Evolutionary conservation across 2,329 filamentous ascomycete genomes (phyloP).

Genomic region (Lecanicillium sp.): DNA sequence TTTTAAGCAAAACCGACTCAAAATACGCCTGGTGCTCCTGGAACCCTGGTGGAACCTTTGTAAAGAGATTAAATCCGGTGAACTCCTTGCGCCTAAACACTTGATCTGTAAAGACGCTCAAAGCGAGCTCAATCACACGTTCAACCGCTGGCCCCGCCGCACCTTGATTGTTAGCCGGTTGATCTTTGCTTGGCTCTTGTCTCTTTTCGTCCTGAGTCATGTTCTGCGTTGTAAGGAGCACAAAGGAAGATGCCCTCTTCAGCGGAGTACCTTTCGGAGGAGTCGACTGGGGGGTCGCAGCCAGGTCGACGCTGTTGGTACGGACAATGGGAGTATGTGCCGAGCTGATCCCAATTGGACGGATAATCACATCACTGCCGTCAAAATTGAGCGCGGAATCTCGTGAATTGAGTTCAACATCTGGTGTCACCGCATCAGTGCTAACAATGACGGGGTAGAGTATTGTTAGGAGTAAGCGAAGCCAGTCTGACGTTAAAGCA

Average conservation of each 20-base stretch:
- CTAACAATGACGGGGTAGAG: conserved; percentile 86
- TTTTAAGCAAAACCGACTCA: conserved; percentile 77
- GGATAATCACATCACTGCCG: conserved; percentile 75
- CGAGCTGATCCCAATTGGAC: conserved; percentile 54
- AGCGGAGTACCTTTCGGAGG: conserved; percentile 52
- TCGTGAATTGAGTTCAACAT: conserved; percentile 78
- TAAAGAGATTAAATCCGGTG: conserved; percentile 72
- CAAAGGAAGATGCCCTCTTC: conserved; percentile 80
- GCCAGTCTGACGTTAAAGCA: conserved; percentile 68
- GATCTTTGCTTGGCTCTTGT: conserved; percentile 41
- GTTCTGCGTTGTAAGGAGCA: conserved; percentile 68
- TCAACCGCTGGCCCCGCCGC: conserved; percentile 58
- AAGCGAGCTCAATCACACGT: conserved; percentile 66
- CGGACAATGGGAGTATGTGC: conserved; percentile 63
- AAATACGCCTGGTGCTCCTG: conserved; percentile 94
- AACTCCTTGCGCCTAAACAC: conserved; percentile 85
- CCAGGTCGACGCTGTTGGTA: conserved; percentile 51
- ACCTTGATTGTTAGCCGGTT: neutral
- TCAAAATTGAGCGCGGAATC: conserved; percentile 78
- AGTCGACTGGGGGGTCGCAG: conserved; percentile 37
- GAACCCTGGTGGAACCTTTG: conserved; percentile 86
- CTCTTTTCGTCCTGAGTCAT: conserved; percentile 34
- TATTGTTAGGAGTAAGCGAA: conserved; percentile 68
- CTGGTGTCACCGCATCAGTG: conserved; percentile 71
- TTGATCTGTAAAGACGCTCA: conserved; percentile 78